phyloP scores from a whole-genome alignment of 1,139 yeast species.

The Wickerhamiella infanticola region DNA sequence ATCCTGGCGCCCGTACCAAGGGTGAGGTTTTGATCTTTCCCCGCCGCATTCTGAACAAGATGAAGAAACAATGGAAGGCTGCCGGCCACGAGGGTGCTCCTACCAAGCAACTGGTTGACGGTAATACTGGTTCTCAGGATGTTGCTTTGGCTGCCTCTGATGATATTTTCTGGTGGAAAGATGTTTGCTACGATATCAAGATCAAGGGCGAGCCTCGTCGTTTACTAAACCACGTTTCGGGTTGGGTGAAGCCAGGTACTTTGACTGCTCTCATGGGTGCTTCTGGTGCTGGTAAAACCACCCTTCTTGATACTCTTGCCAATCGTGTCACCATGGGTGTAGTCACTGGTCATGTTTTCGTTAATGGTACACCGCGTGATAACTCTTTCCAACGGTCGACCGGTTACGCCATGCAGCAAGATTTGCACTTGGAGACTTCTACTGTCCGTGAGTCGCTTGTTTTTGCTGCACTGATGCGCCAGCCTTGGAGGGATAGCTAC shows the following conservation, averaged over 20 bases:
- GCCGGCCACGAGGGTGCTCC: constrained; percentile 14
- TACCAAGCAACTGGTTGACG: constrained; percentile 10
- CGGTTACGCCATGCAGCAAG: constrained; percentile 77
- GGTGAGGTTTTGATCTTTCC: constrained; percentile 71
- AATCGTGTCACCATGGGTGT: constrained; percentile 69
- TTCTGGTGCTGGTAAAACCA: constrained; percentile 81
- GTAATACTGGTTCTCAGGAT: constrained; percentile 17
- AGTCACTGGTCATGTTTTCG: constrained; percentile 60
- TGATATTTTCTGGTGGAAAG: constrained; percentile 64
- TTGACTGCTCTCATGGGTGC: constrained; percentile 76
- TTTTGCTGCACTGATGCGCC: constrained; percentile 63
- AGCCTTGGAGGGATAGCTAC: constrained; percentile 38
- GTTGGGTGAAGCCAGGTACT: constrained; percentile 71
- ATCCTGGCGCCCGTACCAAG: constrained; percentile 63
- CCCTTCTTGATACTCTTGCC: constrained; percentile 57
- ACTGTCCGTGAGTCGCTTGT: constrained; percentile 67
- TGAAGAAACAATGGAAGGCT: constrained; percentile 19
- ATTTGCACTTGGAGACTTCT: constrained; percentile 54
- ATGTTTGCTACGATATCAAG: constrained; percentile 57
- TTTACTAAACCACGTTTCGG: constrained; percentile 55
- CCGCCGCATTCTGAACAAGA: constrained; percentile 21
- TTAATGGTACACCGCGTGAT: constrained; percentile 55
- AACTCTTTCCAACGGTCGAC: constrained; percentile 65
- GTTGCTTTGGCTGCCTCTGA: constrained; percentile 14
- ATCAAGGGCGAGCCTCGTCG: constrained; percentile 44